Conservation (phyloP, 2,329 filamentous ascomycete genomes). For the Diaporthe vexans region DNA sequence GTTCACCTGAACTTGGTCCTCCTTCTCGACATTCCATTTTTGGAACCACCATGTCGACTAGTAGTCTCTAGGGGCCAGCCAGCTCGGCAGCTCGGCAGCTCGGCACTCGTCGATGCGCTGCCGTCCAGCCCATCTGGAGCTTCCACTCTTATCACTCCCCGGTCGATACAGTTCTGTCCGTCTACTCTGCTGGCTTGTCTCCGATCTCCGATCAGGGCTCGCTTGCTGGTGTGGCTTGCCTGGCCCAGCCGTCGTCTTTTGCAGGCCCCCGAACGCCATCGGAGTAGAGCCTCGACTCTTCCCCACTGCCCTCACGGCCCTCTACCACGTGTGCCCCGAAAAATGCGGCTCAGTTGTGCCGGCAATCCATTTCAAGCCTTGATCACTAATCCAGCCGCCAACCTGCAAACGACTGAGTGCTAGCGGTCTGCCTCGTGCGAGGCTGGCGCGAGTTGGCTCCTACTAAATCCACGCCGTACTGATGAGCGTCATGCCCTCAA, state of each 20-base stretch:
- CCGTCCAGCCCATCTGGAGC: background rate
- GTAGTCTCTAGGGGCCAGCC: background rate
- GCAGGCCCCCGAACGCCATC: constrained; percentile 26
- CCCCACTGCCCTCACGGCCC: background rate
- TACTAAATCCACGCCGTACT: background rate
- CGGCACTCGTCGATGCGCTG: background rate
- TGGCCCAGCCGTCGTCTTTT: background rate
- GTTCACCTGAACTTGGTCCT: background rate
- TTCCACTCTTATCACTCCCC: background rate
- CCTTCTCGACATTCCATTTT: constrained; percentile 4
- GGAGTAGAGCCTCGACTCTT: constrained; percentile 6
- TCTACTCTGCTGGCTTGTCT: background rate
- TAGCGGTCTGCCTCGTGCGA: background rate
- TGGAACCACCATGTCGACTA: background rate
- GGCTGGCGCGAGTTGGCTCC: background rate
- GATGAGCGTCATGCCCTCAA: background rate
- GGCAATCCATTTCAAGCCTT: constrained; percentile 1
- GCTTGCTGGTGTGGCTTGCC: constrained; percentile 21
- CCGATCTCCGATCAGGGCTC: constrained; percentile 19
- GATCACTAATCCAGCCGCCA: constrained; percentile 33
- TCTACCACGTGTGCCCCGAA: constrained; percentile 29
- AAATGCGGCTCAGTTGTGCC: constrained; percentile 9
- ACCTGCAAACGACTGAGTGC: background rate
- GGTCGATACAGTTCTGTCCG: background rate
- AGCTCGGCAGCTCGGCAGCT: background rate